Evolutionary conservation across 2,329 filamentous ascomycete species (phyloP).

Genomic region (Trichoderma endophyticum): DNA sequence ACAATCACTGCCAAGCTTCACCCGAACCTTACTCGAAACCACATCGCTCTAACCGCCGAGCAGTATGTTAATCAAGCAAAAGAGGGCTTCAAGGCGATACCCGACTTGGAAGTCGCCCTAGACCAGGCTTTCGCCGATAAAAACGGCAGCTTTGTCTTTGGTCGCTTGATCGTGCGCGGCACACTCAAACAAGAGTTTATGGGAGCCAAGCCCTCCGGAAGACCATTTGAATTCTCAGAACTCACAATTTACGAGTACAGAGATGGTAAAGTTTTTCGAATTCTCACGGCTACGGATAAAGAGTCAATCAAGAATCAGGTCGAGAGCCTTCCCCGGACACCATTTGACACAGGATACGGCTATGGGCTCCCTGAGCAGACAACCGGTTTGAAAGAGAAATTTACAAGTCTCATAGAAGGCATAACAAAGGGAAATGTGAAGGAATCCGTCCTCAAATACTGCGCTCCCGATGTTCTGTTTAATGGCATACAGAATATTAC

Average conservation of each 20-base stretch:
- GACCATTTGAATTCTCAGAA: not conserved
- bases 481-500: not conserved
- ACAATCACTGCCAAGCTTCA: not conserved
- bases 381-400: not conserved
- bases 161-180: not conserved
- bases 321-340: not conserved
- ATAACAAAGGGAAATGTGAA: not conserved
- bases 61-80: not conserved
- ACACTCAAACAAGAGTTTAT: not conserved
- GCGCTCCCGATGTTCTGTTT: not conserved
- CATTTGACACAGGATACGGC: not conserved
- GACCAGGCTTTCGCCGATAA: not conserved
- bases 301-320: not conserved
- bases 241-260: not conserved
- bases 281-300: not conserved
- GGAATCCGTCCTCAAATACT: not conserved
- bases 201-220: not conserved
- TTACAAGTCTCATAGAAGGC: not conserved
- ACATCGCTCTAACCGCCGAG: not conserved
- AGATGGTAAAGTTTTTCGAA: not conserved
- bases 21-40: not conserved
- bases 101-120: not conserved
- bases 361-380: not conserved
- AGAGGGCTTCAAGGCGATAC: not conserved
- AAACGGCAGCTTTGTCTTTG: not conserved